A percentile compares a stretch with the other conserved stretches of the same genome.
Evolutionary conservation across 352 stramenopile species (phyloP).

Genomic region (Phytophthora agathidicida): DNA sequence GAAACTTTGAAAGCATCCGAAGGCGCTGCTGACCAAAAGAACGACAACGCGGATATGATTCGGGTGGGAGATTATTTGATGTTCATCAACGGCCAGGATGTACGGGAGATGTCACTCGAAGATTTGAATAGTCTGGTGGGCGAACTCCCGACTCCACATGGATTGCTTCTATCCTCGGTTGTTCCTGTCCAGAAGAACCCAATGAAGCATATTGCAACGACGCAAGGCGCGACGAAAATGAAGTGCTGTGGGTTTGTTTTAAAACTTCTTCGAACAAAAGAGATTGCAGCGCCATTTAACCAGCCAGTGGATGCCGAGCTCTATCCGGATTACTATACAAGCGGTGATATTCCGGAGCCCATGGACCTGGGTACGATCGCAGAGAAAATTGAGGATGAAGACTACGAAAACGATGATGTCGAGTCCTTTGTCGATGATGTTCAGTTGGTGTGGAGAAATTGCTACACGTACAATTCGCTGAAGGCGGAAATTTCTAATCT

Average conservation of each 20-base stretch:
- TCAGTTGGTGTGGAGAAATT: constrained; percentile 86
- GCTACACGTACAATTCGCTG: constrained; percentile 84
- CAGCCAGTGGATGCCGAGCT: constrained; percentile 83
- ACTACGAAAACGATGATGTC: constrained; percentile 86
- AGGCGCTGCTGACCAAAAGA: constrained; percentile 12
- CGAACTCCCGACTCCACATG: constrained; percentile 43
- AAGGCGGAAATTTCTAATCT: constrained; percentile 83
- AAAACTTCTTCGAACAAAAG: constrained; percentile 80
- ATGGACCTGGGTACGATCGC: constrained; percentile 86
- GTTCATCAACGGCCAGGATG: constrained; percentile 59
- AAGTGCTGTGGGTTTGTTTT: constrained; percentile 76
- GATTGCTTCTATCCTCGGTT: constrained; percentile 61
- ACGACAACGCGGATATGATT: constrained; percentile 37
- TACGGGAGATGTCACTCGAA: constrained; percentile 42
- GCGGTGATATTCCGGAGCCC: constrained; percentile 69
- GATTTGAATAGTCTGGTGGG: constrained; percentile 39
- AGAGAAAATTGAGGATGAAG: constrained; percentile 86
- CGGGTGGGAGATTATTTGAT: constrained; percentile 53
- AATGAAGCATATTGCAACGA: constrained; percentile 70
- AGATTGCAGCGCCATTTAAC: constrained; percentile 81
- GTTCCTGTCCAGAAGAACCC: constrained; percentile 45
- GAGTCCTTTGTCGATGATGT: constrained; percentile 86
- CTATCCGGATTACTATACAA: constrained; percentile 86
- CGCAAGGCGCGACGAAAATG: constrained; percentile 56
- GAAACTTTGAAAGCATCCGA: constrained; percentile 9